A percentile compares a stretch with the other conserved stretches of the same genome.
These are phyloP conservation scores for Logfia minima DNA, from an alignment of 129 eudicot genomes.

Conservation along the genomic window DNA sequence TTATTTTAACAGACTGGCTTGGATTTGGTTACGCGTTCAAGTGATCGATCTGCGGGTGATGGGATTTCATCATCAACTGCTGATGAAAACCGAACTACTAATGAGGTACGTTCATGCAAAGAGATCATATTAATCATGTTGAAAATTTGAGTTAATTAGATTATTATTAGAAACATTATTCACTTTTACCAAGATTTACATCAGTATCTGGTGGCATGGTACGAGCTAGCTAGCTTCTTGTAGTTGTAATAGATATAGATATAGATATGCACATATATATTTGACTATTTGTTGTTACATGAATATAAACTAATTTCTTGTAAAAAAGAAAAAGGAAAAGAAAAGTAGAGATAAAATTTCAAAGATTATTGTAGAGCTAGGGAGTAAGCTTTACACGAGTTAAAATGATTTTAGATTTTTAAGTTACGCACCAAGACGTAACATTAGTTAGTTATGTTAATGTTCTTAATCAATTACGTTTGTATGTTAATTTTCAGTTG, in stretches of 20 bases:
- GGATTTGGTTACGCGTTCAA: slow-evolving; percentile 50
- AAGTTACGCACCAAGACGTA: background rate
- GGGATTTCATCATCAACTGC: slow-evolving; percentile 45
- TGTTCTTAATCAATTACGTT: background rate
- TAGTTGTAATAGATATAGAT: background rate
- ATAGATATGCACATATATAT: background rate
- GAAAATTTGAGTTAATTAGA: background rate
- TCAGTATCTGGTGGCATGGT: background rate
- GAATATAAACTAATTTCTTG: background rate
- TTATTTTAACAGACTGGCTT: slow-evolving; percentile 49
- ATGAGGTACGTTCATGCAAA: slow-evolving; percentile 12
- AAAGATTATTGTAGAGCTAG: background rate
- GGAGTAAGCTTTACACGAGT: background rate
- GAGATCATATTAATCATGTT: background rate
- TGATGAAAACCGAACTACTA: slow-evolving; percentile 33
- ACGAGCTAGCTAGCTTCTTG: background rate
- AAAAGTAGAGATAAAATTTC: too few species aligned
- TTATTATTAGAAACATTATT: too few species aligned
- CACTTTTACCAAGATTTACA: background rate
- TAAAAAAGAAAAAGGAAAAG: too few species aligned
- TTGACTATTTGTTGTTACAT: background rate
- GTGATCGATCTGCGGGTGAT: slow-evolving; percentile 55
- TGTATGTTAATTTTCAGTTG: slow-evolving; percentile 42
- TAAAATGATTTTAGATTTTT: background rate
- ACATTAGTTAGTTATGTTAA: background rate